Evolutionary conservation across 257 asterid genomes (phyloP).

Genomic region (Plantago major): DNA sequence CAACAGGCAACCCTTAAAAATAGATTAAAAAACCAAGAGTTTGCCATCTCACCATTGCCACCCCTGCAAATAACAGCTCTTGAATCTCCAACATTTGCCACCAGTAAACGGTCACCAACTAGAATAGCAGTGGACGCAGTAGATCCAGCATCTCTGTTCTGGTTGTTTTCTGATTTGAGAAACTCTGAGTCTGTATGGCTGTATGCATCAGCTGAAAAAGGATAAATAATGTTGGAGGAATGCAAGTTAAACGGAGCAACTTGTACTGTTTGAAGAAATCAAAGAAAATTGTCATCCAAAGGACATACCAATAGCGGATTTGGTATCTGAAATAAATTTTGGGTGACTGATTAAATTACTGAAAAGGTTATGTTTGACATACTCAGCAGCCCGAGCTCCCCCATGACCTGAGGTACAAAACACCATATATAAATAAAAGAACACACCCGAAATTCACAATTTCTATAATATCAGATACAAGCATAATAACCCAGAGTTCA

Average conservation of each 20-base stretch:
- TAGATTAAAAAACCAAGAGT: neutral
- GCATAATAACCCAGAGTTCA: too few species aligned
- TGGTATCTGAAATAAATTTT: conserved; percentile 85
- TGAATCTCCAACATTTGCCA: conserved; percentile 95
- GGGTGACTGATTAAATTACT: conserved; percentile 92
- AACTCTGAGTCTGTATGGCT: conserved; percentile 89
- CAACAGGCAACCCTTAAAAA: neutral
- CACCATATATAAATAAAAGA: conserved; percentile 10
- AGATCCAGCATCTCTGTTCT: conserved; percentile 93
- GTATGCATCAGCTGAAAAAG: conserved; percentile 81
- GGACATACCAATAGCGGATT: conserved; percentile 77
- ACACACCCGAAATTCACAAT: neutral
- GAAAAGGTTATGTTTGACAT: conserved; percentile 89
- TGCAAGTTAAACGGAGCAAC: neutral
- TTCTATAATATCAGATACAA: neutral
- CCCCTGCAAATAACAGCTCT: conserved; percentile 93
- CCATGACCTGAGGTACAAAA: conserved; percentile 72
- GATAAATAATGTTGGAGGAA: conserved; percentile 13
- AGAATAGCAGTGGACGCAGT: conserved; percentile 99
- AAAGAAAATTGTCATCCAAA: neutral
- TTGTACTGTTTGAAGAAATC: neutral
- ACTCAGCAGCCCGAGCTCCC: conserved; percentile 98
- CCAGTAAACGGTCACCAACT: conserved; percentile 85
- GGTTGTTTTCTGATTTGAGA: conserved; percentile 78
- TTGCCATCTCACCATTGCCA: conserved; percentile 62